Base-by-base conservation (phyloP, 2,329 filamentous ascomycete genomes). In the Claviceps arundinis region DNA sequence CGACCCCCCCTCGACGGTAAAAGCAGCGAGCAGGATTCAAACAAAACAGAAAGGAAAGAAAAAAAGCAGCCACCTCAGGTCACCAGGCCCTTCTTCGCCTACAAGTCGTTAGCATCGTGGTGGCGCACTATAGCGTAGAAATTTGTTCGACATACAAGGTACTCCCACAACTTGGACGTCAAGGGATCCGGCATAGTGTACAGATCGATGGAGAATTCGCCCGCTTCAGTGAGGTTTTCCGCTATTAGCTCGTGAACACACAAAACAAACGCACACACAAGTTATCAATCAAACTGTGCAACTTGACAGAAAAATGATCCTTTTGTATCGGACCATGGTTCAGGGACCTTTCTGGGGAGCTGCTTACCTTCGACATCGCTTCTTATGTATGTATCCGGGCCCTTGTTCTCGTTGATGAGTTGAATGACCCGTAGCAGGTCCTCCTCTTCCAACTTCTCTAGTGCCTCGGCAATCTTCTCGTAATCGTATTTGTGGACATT, bases 321-420 rank as follows among this genome's bases (percentile, higher is more conserved):
- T 4, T 30, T 30, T 30, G 26, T 30, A 30, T 30, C 8, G 26
- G 26, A 30, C 26, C 26, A 30, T 30, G 4, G 3, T 30, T 43
- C 17, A 5, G n/a, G 38, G 22, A 38, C 5, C 3, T 30, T 4
- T 19, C 4, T 3, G n/a, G 26, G 24, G 19, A n/a, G n/a, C 55
- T 30, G 78, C 85, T 72, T 73, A 95, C 89, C 86, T 63, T 98
- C 93, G 53, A 96, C 81, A 68, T 98, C 94, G 62, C 96, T 97
- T 73, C 95, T 90, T 48, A 91, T 95, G 71, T 95, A 97, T 1
- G 91, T 96, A 57, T 95, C 89, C 5, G 88, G 81, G 1, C 81
- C 84, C 76, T 97, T 97, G 72, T 96, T 88, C 71, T 98, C 93
- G 68, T 97, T 93, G 56, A 98, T 91, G 80, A 98, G 85, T 72